Evolutionary conservation across 441 rosid genomes (phyloP).

Genomic region (Macaranga tanarius): DNA sequence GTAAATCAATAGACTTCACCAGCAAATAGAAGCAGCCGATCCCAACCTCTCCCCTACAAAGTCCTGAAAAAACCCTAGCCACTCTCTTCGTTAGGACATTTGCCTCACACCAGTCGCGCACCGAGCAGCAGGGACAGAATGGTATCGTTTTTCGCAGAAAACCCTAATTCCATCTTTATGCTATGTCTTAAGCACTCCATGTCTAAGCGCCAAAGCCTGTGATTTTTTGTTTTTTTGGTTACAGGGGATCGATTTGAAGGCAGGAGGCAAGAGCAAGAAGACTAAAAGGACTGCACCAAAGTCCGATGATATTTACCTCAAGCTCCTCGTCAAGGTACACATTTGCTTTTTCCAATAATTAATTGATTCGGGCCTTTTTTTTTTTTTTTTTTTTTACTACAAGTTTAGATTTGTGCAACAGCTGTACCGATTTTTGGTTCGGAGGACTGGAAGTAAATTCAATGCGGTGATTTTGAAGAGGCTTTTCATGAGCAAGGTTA

Average conservation of each 20-base stretch:
- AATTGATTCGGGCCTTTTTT: too few relatives aligned
- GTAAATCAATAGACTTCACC: not conserved
- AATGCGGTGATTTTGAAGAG: constrained; percentile 84
- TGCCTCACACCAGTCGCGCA: constrained; percentile 20
- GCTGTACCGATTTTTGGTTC: constrained; percentile 79
- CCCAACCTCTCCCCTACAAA: constrained; percentile 1
- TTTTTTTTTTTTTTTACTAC: not conserved
- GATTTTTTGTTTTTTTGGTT: not conserved
- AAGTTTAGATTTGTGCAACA: constrained; percentile 25
- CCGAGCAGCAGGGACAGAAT: constrained; percentile 23
- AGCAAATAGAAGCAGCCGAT: not conserved
- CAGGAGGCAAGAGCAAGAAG: constrained; percentile 79
- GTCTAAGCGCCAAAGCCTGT: not conserved
- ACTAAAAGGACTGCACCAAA: constrained; percentile 70
- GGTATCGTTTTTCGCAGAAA: constrained; percentile 22
- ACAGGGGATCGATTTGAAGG: constrained; percentile 69
- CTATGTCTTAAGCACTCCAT: not conserved
- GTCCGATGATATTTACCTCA: constrained; percentile 67
- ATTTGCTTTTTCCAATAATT: not conserved
- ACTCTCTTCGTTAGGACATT: not conserved
- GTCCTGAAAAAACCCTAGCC: constrained; percentile 32
- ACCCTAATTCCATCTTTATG: not conserved
- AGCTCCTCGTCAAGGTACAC: constrained; percentile 66
- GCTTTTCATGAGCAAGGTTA: constrained; percentile 85
- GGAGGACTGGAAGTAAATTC: constrained; percentile 87